phyloP scores from a whole-genome alignment of 2,329 filamentous ascomycete genomes.

The Alternaria alternata region DNA sequence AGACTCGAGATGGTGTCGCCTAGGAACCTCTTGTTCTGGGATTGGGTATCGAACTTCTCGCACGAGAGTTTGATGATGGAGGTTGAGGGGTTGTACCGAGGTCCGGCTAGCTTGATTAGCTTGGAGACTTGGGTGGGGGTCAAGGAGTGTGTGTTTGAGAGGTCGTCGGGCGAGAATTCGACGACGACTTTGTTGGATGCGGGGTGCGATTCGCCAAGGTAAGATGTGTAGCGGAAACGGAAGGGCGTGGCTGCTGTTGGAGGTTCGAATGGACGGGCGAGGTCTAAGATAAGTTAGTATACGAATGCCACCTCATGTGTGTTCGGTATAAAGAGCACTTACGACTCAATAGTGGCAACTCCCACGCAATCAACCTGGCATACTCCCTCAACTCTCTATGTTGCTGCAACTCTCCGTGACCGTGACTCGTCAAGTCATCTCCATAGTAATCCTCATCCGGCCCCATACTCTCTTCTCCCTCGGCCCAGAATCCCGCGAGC shows the following conservation, averaged over 20 bases:
- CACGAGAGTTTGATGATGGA: conserved; percentile 88
- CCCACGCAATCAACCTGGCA: conserved; percentile 87
- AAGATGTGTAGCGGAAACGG: conserved; percentile 95
- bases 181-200: conserved; percentile 93
- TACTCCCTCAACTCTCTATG: conserved; percentile 90
- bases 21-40: conserved; percentile 97
- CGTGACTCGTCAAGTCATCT: conserved; percentile 84
- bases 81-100: conserved; percentile 85
- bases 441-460: conserved; percentile 73
- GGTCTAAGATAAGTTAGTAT: conserved; percentile 62
- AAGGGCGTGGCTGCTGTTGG: conserved; percentile 75
- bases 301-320: not conserved
- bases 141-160: conserved; percentile 74
- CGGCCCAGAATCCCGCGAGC: conserved; percentile 46
- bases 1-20: conserved; percentile 78
- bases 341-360: conserved; percentile 92
- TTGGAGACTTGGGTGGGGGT: conserved; percentile 75
- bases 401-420: conserved; percentile 86
- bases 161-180: conserved; percentile 80
- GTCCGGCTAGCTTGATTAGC: conserved; percentile 84
- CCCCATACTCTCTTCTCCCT: conserved; percentile 59
- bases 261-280: conserved; percentile 80
- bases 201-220: conserved; percentile 93
- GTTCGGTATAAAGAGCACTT: conserved; percentile 52
- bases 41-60: conserved; percentile 86